Evolutionary conservation across 2,329 filamentous ascomycete species (phyloP), one percentile per base, ranked within the genome.

Genomic region (Emergomyces pasteurianus): DNA sequence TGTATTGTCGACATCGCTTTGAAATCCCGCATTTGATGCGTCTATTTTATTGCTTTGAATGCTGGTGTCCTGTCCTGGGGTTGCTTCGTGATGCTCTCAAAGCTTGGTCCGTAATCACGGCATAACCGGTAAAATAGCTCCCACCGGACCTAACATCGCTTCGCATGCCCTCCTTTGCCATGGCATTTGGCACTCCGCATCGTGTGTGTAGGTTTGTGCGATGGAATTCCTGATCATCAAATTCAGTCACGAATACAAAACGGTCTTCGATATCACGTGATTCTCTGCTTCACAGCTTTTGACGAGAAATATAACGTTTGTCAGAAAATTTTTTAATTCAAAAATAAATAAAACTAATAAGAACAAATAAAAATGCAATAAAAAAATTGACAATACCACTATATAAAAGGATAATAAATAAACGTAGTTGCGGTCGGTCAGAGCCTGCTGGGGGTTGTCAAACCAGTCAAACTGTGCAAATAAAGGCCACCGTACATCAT

Each of bases 401-500:
- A n/a, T n/a, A n/a, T n/a, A n/a, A n/a, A n/a, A n/a, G n/a, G n/a
- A n/a, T n/a, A n/a, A n/a, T n/a, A n/a, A n/a, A n/a, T n/a, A n/a
- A n/a, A n/a, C n/a, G n/a, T n/a, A n/a, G n/a, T n/a, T n/a, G n/a
- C n/a, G n/a, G n/a, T n/a, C n/a, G n/a, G n/a, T n/a, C n/a, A n/a
- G n/a, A n/a, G n/a, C n/a, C n/a, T n/a, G n/a, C n/a, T n/a, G 31
- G 3, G 10, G 10, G 21, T 16, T 47, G 46, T 26, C 38, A 43
- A 57, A 57, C 38, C 21, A 28, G 38, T 23, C 54, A 57, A 43
- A 43, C 38, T 31, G n/a, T 18, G 36, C 26, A 47, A 28, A 52
- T 42, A 56, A 61, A 61, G 60, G 60, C 60, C 60, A 61, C 60
- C 60, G 60, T 61, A 54, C 57, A 47, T 57, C 56, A 47, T 55